Conservation (phyloP, 2,329 filamentous ascomycete genomes). For the Curvularia eragrostidis region DNA sequence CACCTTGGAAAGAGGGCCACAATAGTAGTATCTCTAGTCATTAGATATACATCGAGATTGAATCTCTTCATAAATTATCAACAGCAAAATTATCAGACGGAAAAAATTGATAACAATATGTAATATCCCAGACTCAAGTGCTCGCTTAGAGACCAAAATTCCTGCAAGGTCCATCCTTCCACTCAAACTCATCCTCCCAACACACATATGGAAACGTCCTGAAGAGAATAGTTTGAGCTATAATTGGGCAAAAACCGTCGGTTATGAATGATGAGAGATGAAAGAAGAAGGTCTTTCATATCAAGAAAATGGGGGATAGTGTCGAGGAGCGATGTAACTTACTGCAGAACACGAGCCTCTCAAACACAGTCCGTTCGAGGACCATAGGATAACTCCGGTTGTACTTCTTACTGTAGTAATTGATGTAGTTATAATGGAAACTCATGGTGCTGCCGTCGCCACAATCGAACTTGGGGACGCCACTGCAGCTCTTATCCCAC, state of each 20-base stretch:
- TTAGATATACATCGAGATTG: too few relatives aligned
- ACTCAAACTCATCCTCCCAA: constrained; percentile 2
- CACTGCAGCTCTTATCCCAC: constrained; percentile 5
- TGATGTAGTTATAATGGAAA: constrained; percentile 4
- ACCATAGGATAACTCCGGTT: constrained; percentile 2
- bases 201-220: constrained; percentile 1
- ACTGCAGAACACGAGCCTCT: constrained; percentile 3
- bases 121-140: too few relatives aligned
- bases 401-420: constrained; percentile 7
- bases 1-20: neutral
- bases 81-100: too few relatives aligned
- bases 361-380: neutral
- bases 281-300: neutral
- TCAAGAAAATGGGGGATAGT: neutral
- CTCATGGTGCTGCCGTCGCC: constrained; percentile 6
- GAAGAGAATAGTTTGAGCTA: neutral
- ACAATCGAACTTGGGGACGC: constrained; percentile 1
- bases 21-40: too few relatives aligned
- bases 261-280: neutral
- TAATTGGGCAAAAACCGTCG: neutral
- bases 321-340: neutral
- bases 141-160: neutral
- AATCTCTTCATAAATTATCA: too few relatives aligned
- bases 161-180: constrained; percentile 6
- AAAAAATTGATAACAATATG: too few relatives aligned